Conservation (phyloP, 495 filamentous ascomycete species). For the Pseudevernia furfuracea region DNA sequence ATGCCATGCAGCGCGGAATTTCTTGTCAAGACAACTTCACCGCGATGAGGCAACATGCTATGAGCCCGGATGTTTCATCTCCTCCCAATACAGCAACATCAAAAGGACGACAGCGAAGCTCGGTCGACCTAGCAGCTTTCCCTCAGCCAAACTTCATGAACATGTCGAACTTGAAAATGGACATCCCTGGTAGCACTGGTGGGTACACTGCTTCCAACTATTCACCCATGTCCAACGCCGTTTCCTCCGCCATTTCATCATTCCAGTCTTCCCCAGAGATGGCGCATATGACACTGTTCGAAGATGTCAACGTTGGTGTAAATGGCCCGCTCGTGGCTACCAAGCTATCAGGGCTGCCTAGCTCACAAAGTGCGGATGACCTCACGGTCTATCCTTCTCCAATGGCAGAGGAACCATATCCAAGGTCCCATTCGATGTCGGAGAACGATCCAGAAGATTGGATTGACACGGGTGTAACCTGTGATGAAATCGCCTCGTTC, state of each 20-base stretch:
- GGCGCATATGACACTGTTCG: slow-evolving; percentile 39
- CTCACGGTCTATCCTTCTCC: slow-evolving; percentile 27
- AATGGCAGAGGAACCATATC: slow-evolving; percentile 32
- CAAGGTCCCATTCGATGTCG: slow-evolving; percentile 36
- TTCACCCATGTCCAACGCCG: slow-evolving; percentile 33
- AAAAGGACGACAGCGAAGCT: slow-evolving; percentile 21
- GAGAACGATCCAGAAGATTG: slow-evolving; percentile 45
- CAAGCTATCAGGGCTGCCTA: slow-evolving; percentile 14
- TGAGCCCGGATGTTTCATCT: slow-evolving; percentile 41
- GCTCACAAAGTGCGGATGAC: slow-evolving; percentile 9
- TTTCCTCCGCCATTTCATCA: slow-evolving; percentile 41
- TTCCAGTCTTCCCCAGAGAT: slow-evolving; percentile 43
- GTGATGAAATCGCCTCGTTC: slow-evolving; percentile 77
- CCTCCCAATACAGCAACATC: slow-evolving; percentile 40
- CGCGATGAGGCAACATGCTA: slow-evolving; percentile 24
- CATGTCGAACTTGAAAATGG: slow-evolving; percentile 44
- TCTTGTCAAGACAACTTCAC: slow-evolving; percentile 39
- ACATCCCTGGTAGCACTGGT: slow-evolving; percentile 44
- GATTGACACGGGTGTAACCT: slow-evolving; percentile 69
- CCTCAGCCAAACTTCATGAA: slow-evolving; percentile 48
- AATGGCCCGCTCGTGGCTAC: slow-evolving; percentile 9
- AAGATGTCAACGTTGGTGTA: slow-evolving; percentile 12
- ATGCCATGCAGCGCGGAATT: slow-evolving; percentile 42
- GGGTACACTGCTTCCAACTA: slow-evolving; percentile 37
- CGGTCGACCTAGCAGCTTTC: slow-evolving; percentile 43